Base-by-base conservation (phyloP, 768 basidiomycete genomes). In the Termitomyces sp. region DNA sequence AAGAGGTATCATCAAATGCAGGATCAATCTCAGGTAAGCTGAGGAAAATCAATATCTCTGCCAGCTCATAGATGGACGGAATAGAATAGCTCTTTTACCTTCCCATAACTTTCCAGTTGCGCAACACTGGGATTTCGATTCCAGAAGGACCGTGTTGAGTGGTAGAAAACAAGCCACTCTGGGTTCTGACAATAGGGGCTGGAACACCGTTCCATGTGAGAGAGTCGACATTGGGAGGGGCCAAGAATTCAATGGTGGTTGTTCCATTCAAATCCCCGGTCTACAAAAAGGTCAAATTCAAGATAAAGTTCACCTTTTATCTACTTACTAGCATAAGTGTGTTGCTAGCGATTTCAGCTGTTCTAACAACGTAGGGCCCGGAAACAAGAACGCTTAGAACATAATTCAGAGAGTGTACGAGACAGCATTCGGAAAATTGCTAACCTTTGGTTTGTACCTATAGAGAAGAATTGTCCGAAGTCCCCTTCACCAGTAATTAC, bases 361-460 rank as follows among this genome's bases (percentile, higher is more conserved):
- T 78, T 22, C 83, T 77, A 5, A 84, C 72, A 22, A 84, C 66
- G 57, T 83, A 83, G 1, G 83, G 82, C 0, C 83, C 83, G 34
- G 75, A 72, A 49, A 84, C 74, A 42, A 81, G 71, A 31, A 78
- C 70, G 16, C 77, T 77, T 48, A 50, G 31, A 45, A 18, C 1
- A 7, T 34, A n/a, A 2, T 29, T 41, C 24, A 52, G 39, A 15
- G 20, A 36, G 16, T 18, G 20, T 18, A 29, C 7, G 18, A 39
- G 37, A 29, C 12, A 6, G 28, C 26, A 10, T 5, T 12, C 18
- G 20, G 39, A 29, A 7, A 41, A 12, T 20, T 18, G 18, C 37
- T 20, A 26, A 80, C 78, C 70, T 77, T 57, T 71, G 62, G 57
- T 80, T 80, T 13, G 76, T 74, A 29, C 78, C 77, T 24, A 80